Evolutionary conservation across 148 eudicot species (phyloP), one percentile per base, ranked within the genome.

Genomic region (Vaccinium myrtillus): DNA sequence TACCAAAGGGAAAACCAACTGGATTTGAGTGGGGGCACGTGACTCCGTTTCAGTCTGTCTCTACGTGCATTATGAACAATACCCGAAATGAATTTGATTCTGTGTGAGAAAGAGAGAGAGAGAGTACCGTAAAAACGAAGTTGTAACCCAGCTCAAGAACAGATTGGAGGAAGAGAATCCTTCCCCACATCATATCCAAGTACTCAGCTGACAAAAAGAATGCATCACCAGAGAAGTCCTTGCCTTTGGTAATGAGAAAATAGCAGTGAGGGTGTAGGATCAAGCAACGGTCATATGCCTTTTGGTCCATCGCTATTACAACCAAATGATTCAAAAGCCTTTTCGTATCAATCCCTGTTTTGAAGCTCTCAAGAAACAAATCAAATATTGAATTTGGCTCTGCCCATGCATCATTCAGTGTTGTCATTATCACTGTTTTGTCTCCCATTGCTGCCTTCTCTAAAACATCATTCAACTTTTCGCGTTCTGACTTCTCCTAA

Each of bases 131-230:
- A 79, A 87, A 87, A 50, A 94, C 74, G 83, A 90, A 92, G 81
- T 91, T 87, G 83, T 89, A 92, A 2, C 97, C 94, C 70, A 88
- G 55, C 80, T 86, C 69, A 51, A 94, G 85, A 84, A 91, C 88
- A 12, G 84, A 84, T 1, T 77, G 88, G 75, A 92, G 88, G 27
- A 92, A 84, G 6, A 83, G 88, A 23, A 85, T 90, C 81, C 91
- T 86, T 71, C 84, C 81, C 93, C 94, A 93, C 90, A 90, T 85
- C 86, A 93, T 87, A 19, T 89, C 89, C 86, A 93, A 36, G 77
- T 91, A 93, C 21, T 69, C 87, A 1, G 83, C 55, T n/a, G 48
- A 84, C 96, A 92, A 89, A 73, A 85, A 93, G 13, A 50, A 51
- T 6, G 89, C 92, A 46, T 85, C 87, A 12, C 61, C 87, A 19